Conservation (phyloP, 73 alveolate genomes). For the Paramecium primaurelia region DNA sequence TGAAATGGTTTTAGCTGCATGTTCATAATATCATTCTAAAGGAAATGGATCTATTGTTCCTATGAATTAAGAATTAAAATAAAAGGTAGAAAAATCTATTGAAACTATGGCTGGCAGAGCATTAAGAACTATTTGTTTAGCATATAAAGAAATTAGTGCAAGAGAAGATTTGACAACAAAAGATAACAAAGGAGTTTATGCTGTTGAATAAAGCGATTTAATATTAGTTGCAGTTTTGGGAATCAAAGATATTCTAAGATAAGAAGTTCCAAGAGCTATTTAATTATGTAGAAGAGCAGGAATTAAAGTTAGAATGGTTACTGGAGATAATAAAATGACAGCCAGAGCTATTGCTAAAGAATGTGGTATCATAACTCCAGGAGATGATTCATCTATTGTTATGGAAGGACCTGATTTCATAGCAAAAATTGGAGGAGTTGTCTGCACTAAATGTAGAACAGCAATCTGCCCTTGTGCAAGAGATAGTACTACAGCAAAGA, state of each 20-base stretch:
- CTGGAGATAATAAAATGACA: conserved; percentile 90
- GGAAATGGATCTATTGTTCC: conserved; percentile 55
- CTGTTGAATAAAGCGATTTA: conserved; percentile 69
- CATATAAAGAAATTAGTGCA: conserved; percentile 65
- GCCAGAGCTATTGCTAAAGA: conserved; percentile 93
- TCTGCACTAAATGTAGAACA: conserved; percentile 72
- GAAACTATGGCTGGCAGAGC: conserved; percentile 77
- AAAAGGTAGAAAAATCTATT: conserved; percentile 65
- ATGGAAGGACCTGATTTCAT: conserved; percentile 78
- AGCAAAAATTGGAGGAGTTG: conserved; percentile 81
- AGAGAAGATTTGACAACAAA: conserved; percentile 63
- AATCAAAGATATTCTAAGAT: conserved; percentile 74
- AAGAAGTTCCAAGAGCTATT: conserved; percentile 71
- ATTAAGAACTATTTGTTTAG: conserved; percentile 69
- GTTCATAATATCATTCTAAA: conserved; percentile 69
- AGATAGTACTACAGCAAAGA: conserved; percentile 46
- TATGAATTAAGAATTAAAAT: conserved; percentile 29
- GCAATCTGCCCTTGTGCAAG: conserved; percentile 63
- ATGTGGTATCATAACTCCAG: conserved; percentile 65
- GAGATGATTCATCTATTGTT: conserved; percentile 46
- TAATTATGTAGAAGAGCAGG: conserved; percentile 72
- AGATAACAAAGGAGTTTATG: conserved; percentile 66
- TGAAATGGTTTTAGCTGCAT: conserved; percentile 67
- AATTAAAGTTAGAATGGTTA: conserved; percentile 88
- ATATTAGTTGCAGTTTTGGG: conserved; percentile 78